A percentile compares a stretch with the other conserved stretches of the same genome.
Evolutionary conservation across 2,329 filamentous ascomycete species (phyloP).

Genomic region (Scopulariopsis brevicaulis): DNA sequence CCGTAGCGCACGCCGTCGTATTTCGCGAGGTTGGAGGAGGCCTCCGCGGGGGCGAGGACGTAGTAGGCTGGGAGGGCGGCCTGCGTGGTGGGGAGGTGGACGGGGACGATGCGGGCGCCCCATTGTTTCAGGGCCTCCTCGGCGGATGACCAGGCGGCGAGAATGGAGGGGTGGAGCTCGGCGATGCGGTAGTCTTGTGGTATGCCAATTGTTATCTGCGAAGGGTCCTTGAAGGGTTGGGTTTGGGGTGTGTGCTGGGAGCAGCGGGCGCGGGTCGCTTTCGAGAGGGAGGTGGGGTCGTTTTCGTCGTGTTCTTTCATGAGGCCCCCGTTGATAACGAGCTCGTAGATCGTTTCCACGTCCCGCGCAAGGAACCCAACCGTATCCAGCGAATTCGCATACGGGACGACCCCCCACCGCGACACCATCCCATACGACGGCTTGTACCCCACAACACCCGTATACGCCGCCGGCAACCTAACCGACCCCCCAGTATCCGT

Average conservation of each 20-base stretch:
- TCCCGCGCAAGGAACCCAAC: conserved; percentile 62
- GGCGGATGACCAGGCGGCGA: conserved; percentile 54
- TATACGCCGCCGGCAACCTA: conserved; percentile 78
- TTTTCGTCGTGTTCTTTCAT: conserved; percentile 46
- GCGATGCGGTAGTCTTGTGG: conserved; percentile 77
- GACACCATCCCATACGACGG: conserved; percentile 84
- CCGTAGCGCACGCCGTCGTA: conserved; percentile 97
- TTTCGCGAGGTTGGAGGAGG: conserved; percentile 89
- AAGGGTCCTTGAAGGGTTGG: conserved; percentile 58
- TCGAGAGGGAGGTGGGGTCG: conserved; percentile 65
- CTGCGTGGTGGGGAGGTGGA: conserved; percentile 74
- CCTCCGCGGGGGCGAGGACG: conserved; percentile 87
- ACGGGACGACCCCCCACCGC: conserved; percentile 76
- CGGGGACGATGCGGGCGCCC: conserved; percentile 63
- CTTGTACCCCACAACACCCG: conserved; percentile 75
- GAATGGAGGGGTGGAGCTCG: conserved; percentile 63
- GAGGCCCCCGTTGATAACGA: conserved; percentile 39
- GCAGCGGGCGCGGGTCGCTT: conserved; percentile 39
- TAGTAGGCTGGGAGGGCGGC: conserved; percentile 91
- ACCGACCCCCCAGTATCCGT: conserved; percentile 92
- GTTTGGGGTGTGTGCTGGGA: conserved; percentile 27
- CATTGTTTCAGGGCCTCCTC: conserved; percentile 46
- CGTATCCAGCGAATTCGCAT: conserved; percentile 87
- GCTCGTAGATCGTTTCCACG: conserved; percentile 35
- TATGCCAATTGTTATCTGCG: conserved; percentile 38